Conservation (phyloP, 1,139 yeast species). For the Starmera stellimalicola region DNA sequence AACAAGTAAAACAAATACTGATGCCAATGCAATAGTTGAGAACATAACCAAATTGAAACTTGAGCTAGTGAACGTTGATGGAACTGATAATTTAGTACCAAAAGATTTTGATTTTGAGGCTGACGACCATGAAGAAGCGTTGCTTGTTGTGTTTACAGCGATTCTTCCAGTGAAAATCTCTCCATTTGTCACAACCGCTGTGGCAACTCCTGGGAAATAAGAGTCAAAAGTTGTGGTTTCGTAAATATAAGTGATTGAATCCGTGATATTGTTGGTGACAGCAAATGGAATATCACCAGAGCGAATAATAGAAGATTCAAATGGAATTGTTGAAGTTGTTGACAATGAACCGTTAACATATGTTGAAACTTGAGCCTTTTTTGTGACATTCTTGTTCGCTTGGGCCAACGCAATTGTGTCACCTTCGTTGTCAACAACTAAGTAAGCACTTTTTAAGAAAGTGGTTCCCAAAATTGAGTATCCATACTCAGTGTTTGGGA, state of each 20-base stretch:
- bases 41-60: too few species aligned
- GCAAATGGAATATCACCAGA: slow-evolving; percentile 46
- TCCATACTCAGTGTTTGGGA: slow-evolving; percentile 43
- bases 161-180: slow-evolving; percentile 9
- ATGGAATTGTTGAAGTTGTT: slow-evolving; percentile 6
- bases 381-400: slow-evolving; percentile 18
- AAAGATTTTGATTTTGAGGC: background rate
- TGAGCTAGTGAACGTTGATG: too few species aligned
- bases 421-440: slow-evolving; percentile 63
- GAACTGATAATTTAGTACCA: too few species aligned
- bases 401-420: slow-evolving; percentile 48
- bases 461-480: slow-evolving; percentile 54
- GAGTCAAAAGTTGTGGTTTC: slow-evolving; percentile 16
- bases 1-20: too few species aligned
- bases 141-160: too few species aligned
- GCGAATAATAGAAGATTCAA: slow-evolving; percentile 22
- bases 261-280: slow-evolving; percentile 23
- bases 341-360: slow-evolving; percentile 5
- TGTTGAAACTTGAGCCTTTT: slow-evolving; percentile 1
- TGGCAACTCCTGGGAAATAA: slow-evolving; percentile 6
- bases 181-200: slow-evolving; percentile 13
- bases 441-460: slow-evolving; percentile 44
- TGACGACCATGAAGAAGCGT: background rate
- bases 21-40: too few species aligned
- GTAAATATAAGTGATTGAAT: slow-evolving; percentile 21